Percentiles rank a stretch among this genome's conserved stretches.
These are phyloP conservation scores for Zygosaccharomyces bailii DNA, from an alignment of 805 yeast species.

Conservation along the genomic window DNA sequence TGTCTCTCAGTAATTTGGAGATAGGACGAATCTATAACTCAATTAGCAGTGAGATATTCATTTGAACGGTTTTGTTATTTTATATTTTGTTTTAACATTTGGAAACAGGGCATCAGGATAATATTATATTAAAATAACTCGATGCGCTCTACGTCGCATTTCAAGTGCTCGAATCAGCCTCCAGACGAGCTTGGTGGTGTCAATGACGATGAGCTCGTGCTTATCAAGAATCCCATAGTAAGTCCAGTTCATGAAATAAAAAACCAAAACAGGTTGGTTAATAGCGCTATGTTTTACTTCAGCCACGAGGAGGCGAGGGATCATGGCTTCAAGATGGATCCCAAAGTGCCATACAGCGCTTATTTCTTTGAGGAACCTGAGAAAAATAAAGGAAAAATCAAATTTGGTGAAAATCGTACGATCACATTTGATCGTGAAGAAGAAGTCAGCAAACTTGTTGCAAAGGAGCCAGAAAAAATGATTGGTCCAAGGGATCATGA, in stretches of 20 bases:
- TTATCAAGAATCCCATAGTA: background rate
- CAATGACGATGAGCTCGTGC: background rate
- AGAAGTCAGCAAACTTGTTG: background rate
- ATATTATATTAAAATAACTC: no score
- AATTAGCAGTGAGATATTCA: no score
- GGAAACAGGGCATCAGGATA: no score
- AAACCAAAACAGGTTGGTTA: conserved; percentile 6
- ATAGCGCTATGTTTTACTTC: conserved; percentile 8
- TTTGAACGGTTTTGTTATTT: no score
- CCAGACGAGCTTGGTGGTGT: background rate
- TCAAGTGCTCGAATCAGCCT: background rate
- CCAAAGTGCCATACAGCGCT: conserved; percentile 3
- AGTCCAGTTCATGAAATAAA: conserved; percentile 9
- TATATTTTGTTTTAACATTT: no score
- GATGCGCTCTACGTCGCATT: conserved; percentile 1
- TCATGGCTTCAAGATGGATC: conserved; percentile 3
- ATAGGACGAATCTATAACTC: no score
- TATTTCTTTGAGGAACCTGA: conserved; percentile 6
- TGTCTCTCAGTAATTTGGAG: no score
- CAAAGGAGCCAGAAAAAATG: background rate
- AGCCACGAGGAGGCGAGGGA: conserved; percentile 2
- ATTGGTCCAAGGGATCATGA: background rate
- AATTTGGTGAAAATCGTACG: conserved; percentile 9
- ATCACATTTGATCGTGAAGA: conserved; percentile 7
- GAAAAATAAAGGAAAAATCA: conserved; percentile 5